Evolutionary conservation across 495 filamentous ascomycete species (phyloP), one percentile per base, ranked within the genome.

Genomic region (Chlorociboria aeruginascens): DNA sequence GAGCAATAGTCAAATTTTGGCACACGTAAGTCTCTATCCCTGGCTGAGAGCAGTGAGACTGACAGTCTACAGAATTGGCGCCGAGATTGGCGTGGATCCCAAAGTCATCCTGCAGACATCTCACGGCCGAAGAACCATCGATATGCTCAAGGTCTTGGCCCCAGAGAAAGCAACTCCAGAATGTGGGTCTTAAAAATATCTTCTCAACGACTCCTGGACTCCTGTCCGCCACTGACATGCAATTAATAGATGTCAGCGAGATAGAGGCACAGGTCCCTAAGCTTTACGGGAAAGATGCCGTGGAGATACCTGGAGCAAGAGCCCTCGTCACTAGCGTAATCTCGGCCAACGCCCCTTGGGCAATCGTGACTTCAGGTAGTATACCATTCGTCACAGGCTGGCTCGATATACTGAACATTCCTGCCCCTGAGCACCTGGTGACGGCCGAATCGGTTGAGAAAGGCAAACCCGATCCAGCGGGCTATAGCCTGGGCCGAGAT

Each of bases 1-100:
- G 69, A 34, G 89, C 89, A 11, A 87, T 96, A 34, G 76, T 87
- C 49, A 93, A 94, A 63, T 82, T 93, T 65, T 96, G 89, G 89
- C 20, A 25, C 4, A 25, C 20, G 20, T 25, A 4, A 25, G 20
- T 25, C 4, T 25, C 20, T 25, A 25, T 4, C 20, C 20, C 20
- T 4, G 2, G 20, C 20, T 25, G 20, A 25, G 20, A 25, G 20
- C 20, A 25, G 20, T 25, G 20, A 25, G 20, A 25, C 20, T 25
- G 20, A 25, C 20, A 2, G 20, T 25, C 20, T 25, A 25, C 54
- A 94, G 89, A 34, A 74, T 94, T 58, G 88, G 82, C 41, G 73
- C 74, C 8, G 83, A 93, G 55, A 72, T 93, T 43, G 83, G 84
- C 8, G 81, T 94, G 9, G 81, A 85, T 54, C 85, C 85, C 14